Percentiles rank a stretch among this genome's conserved stretches.
Conservation (phyloP, 257 asterid genomes). For the Orobanche coerulescens region DNA sequence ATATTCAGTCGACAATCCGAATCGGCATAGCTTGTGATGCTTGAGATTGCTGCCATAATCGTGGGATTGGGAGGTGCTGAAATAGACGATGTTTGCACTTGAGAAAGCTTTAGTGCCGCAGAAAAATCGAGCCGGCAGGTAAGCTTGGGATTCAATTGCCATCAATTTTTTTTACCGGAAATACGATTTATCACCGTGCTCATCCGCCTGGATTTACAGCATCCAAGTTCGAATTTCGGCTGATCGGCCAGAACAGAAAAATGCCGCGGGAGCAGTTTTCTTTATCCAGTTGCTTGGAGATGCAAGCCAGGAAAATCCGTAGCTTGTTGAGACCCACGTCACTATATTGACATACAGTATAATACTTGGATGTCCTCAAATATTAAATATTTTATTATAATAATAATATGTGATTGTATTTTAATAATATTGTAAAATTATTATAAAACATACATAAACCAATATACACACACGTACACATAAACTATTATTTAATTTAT, state of each 20-base stretch:
- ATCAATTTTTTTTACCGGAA: constrained; percentile 22
- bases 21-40: constrained; percentile 10
- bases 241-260: neutral
- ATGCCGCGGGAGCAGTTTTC: neutral
- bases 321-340: constrained; percentile 30
- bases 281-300: too few relatives aligned
- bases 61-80: neutral
- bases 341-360: too few relatives aligned
- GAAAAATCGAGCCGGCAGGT: neutral
- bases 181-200: neutral
- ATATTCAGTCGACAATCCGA: neutral
- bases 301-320: constrained; percentile 8
- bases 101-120: constrained; percentile 18
- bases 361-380: too few relatives aligned
- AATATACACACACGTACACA: too few relatives aligned
- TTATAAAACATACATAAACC: too few relatives aligned
- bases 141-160: constrained; percentile 16
- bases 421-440: too few relatives aligned
- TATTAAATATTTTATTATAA: too few relatives aligned
- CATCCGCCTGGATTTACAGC: neutral
- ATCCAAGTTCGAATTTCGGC: neutral
- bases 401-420: too few relatives aligned
- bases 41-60: constrained; percentile 6
- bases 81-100: neutral
- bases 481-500: too few relatives aligned